Percentiles rank a stretch among this genome's conserved stretches.
phyloP scores from a whole-genome alignment of 2,329 filamentous ascomycete genomes.

The Arthrobotrys musiformis region DNA sequence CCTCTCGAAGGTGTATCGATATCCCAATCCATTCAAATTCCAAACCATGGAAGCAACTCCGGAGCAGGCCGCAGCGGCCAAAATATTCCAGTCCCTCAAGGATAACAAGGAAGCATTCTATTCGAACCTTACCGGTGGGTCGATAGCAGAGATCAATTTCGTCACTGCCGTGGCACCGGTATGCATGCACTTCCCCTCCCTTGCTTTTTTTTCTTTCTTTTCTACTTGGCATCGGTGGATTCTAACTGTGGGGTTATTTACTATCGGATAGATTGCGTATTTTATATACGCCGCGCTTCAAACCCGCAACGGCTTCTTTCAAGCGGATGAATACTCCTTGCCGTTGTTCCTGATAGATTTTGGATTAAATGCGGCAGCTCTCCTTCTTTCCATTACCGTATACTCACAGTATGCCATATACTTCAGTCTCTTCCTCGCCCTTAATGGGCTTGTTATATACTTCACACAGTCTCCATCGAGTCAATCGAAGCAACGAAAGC shows the following conservation, averaged over 20 bases:
- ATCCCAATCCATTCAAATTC: background rate
- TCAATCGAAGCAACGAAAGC: conserved; percentile 64
- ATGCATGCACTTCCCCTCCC: conserved; percentile 63
- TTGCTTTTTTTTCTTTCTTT: background rate
- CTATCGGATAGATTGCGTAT: conserved; percentile 73
- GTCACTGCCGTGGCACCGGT: conserved; percentile 88
- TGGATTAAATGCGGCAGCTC: conserved; percentile 82
- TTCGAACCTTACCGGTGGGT: conserved; percentile 85
- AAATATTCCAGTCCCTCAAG: conserved; percentile 72
- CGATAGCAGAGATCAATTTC: conserved; percentile 84
- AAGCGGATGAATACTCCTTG: conserved; percentile 70
- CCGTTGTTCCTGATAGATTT: conserved; percentile 81
- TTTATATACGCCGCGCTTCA: conserved; percentile 91
- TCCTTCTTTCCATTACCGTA: conserved; percentile 85
- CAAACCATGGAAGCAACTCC: conserved; percentile 32
- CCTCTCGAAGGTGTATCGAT: background rate
- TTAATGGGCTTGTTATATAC: conserved; percentile 75
- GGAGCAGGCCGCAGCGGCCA: conserved; percentile 52
- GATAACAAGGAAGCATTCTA: conserved; percentile 94
- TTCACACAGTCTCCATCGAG: conserved; percentile 63
- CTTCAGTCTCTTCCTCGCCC: conserved; percentile 77
- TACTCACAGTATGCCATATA: conserved; percentile 81
- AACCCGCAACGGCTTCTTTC: conserved; percentile 84
- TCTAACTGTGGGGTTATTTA: conserved; percentile 53
- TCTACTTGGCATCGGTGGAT: background rate